Evolutionary conservation across 495 filamentous ascomycete genomes (phyloP).

Genomic region (Jackrogersella multiformis): DNA sequence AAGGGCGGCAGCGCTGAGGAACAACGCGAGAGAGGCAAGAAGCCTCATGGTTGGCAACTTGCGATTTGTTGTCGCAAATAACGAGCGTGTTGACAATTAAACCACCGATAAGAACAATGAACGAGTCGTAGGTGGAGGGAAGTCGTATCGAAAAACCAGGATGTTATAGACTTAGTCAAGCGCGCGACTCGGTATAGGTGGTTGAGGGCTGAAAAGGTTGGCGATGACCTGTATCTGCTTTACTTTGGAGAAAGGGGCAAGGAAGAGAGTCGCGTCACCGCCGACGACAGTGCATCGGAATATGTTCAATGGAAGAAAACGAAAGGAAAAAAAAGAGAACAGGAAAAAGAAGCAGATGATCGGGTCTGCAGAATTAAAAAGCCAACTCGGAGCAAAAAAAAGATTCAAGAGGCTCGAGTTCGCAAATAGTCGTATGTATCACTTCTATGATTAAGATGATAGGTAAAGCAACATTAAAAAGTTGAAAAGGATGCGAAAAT

Average conservation of each 20-base stretch:
- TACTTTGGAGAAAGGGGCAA: conserved; percentile 35
- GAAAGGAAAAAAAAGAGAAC: conserved; percentile 23
- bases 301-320: conserved; percentile 42
- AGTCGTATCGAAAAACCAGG: conserved; percentile 6
- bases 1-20: conserved; percentile 53
- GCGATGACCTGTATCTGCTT: conserved; percentile 14
- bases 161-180: conserved; percentile 20
- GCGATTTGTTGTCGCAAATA: conserved; percentile 34
- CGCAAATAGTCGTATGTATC: conserved; percentile 32
- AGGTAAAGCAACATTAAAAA: conserved; percentile 24
- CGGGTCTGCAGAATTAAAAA: conserved; percentile 31
- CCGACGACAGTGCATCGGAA: conserved; percentile 40
- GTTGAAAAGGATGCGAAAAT: conserved; percentile 35
- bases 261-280: conserved; percentile 41
- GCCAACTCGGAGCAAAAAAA: conserved; percentile 38
- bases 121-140: conserved; percentile 1
- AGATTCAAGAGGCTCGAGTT: conserved; percentile 37
- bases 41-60: conserved; percentile 45
- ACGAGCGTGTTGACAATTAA: conserved; percentile 28
- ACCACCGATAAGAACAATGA: conserved; percentile 10
- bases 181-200: conserved; percentile 13
- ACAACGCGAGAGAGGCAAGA: conserved; percentile 49
- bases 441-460: conserved; percentile 39
- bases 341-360: conserved; percentile 31
- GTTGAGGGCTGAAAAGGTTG: conserved; percentile 5